Percentiles rank a stretch among this genome's conserved stretches.
phyloP scores from a whole-genome alignment of 139 green algal species.

The Desmodesmus armatus region DNA sequence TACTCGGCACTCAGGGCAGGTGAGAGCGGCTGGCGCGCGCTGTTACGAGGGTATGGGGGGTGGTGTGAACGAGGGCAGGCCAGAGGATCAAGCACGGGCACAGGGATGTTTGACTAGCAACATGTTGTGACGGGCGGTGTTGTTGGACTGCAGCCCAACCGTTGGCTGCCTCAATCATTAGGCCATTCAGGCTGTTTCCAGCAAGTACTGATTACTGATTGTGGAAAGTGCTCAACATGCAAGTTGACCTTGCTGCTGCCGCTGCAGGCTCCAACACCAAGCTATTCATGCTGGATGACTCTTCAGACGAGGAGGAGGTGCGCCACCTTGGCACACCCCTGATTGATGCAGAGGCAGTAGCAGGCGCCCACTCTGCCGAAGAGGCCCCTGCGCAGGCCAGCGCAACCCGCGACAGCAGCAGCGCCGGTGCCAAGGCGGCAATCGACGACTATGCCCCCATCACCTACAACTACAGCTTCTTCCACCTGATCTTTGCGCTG shows the following conservation, averaged over 20 bases:
- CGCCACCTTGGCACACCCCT: neutral
- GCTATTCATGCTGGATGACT: conserved; percentile 70
- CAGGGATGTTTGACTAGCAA: too few relatives aligned
- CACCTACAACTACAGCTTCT: conserved; percentile 93
- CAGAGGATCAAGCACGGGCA: too few relatives aligned
- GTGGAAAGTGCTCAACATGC: too few relatives aligned
- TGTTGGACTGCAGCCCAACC: too few relatives aligned
- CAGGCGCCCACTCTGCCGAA: neutral
- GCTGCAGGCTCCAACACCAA: conserved; percentile 85
- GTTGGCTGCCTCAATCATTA: too few relatives aligned
- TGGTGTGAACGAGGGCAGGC: too few relatives aligned
- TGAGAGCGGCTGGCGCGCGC: neutral
- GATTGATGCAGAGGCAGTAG: conserved; percentile 34
- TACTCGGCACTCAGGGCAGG: conserved; percentile 93
- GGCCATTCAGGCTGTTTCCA: too few relatives aligned
- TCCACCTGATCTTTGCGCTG: conserved; percentile 98
- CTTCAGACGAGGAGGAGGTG: conserved; percentile 43
- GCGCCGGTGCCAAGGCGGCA: conserved; percentile 30
- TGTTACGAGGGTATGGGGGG: neutral
- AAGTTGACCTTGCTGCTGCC: too few relatives aligned
- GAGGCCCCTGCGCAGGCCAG: conserved; percentile 11
- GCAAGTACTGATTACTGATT: too few relatives aligned
- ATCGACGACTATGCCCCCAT: conserved; percentile 77
- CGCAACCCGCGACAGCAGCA: conserved; percentile 8
- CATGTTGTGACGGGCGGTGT: too few relatives aligned